Evolutionary conservation across 2,329 filamentous ascomycete genomes (phyloP).

Genomic region (Aspergillus eucalypticola): DNA sequence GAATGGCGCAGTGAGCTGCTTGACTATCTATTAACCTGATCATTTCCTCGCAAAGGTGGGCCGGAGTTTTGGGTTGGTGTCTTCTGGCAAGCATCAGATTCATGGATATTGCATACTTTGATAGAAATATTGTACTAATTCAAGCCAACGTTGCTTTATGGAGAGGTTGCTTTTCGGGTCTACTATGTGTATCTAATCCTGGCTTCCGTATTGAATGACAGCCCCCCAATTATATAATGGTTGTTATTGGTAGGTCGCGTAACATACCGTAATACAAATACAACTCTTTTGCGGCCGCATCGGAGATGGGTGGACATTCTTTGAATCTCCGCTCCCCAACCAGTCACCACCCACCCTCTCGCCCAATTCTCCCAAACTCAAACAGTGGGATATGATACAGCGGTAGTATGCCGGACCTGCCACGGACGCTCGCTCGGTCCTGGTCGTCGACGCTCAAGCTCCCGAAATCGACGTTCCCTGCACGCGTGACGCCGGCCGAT

Average conservation of each 20-base stretch:
- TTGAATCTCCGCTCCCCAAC: not conserved
- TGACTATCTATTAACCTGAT: constrained; percentile 73
- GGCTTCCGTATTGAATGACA: not conserved
- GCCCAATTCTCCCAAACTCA: constrained; percentile 7
- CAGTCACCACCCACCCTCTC: not conserved
- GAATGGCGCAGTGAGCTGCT: constrained; percentile 83
- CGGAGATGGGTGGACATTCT: constrained; percentile 4
- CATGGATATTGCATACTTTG: not conserved
- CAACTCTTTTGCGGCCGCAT: not conserved
- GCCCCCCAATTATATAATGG: not conserved
- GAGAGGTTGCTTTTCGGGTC: not conserved
- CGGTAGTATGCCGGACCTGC: constrained; percentile 42
- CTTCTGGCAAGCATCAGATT: not conserved
- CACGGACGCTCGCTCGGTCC: constrained; percentile 47
- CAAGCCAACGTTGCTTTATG: not conserved
- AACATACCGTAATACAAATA: constrained; percentile 3
- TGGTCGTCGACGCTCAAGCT: constrained; percentile 75
- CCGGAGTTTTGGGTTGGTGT: not conserved
- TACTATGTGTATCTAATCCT: not conserved
- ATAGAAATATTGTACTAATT: not conserved
- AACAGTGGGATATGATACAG: constrained; percentile 28
- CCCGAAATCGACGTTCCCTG: constrained; percentile 71
- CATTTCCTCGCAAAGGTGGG: not conserved
- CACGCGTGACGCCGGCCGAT: constrained; percentile 48
- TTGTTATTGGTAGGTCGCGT: not conserved